Base-by-base conservation (phyloP, 176 grass and related monocot species). In the Elymus sibiricus region DNA sequence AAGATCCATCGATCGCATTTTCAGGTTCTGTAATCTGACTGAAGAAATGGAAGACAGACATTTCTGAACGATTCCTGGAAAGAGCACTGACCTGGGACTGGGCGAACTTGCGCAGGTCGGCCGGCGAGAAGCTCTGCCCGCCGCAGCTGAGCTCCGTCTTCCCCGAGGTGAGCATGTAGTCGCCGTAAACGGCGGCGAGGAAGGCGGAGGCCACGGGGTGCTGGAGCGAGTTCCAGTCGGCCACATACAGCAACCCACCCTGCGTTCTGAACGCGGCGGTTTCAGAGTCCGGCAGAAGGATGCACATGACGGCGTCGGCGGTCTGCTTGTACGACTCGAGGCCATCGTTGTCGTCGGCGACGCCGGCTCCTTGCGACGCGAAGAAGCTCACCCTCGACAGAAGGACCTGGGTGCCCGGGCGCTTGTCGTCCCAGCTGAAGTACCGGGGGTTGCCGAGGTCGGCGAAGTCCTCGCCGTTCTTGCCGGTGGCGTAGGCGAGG, bases 391-490 rank as follows among this genome's bases (percentile, higher is more conserved):
- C 80, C 86, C 94, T 90, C 42, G 94, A 97, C 87, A 97, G 15
- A 22, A 97, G 94, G 80, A 97, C 94, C 94, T 97, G 44, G 5
- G 84, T 97, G 21, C 95, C 95, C 0, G 95, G 70, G 7, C 87
- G 82, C 55, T 98, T 98, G 85, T 93, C 91, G 56, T 98, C 95
- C 95, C 95, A 98, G 67, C 91, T 95, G 91, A 98, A 95, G 82
- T 85, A 95, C 25, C 89, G 89, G 7, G 92, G 92, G 22, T 88
- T 92, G 1, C 95, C 95, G 15, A 90, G 90, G 28, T 92, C 90
- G 43, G 78, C 88, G 81, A 90, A 97, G 2, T 89, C 66, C 17
- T 91, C 29, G 66, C 84, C 92, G 66, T 91, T 91, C 71, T 93
- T 71, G 13, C 83, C 91, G 24, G 87, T 98, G 27, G 84, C 93